Evolutionary conservation across 257 asterid genomes (phyloP).

Genomic region (Fraxinus pennsylvanica): DNA sequence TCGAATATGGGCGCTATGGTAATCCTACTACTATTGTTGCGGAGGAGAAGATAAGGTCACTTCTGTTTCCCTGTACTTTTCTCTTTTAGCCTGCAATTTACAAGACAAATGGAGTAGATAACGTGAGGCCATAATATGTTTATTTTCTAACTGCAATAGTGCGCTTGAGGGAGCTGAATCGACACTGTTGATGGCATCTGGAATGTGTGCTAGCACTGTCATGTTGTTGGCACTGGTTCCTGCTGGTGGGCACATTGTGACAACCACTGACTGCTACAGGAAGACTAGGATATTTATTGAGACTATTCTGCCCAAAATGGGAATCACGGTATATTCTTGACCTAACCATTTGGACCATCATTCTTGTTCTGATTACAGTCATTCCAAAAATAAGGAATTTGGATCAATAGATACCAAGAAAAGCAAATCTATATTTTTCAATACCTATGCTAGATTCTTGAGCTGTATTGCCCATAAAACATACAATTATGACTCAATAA

Average conservation of each 20-base stretch:
- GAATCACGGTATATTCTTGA: constrained; percentile 64
- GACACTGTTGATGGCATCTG: constrained; percentile 2
- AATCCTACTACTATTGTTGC: constrained; percentile 80
- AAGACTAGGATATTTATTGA: constrained; percentile 86
- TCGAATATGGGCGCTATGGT: constrained; percentile 93
- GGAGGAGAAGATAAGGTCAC: constrained; percentile 86
- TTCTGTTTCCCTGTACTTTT: constrained; percentile 7
- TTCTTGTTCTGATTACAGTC: not conserved
- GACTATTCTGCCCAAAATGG: constrained; percentile 84
- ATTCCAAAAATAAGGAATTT: not conserved
- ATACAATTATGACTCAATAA: not conserved
- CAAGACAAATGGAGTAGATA: constrained; percentile 12
- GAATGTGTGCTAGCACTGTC: constrained; percentile 74
- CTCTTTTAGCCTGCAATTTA: constrained; percentile 14
- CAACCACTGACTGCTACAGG: constrained; percentile 91
- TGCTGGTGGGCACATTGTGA: constrained; percentile 92
- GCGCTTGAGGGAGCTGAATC: constrained; percentile 85
- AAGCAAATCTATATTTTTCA: not conserved
- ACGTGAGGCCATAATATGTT: constrained; percentile 16
- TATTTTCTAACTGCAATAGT: constrained; percentile 44
- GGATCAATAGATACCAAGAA: too few species aligned
- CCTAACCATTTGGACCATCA: constrained; percentile 20
- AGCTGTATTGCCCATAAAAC: not conserved
- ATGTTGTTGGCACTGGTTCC: constrained; percentile 85
- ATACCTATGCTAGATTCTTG: not conserved